Evolutionary conservation across 2,329 filamentous ascomycete genomes (phyloP), one percentile per base, ranked within the genome.

Genomic region (Neobulgaria alba): DNA sequence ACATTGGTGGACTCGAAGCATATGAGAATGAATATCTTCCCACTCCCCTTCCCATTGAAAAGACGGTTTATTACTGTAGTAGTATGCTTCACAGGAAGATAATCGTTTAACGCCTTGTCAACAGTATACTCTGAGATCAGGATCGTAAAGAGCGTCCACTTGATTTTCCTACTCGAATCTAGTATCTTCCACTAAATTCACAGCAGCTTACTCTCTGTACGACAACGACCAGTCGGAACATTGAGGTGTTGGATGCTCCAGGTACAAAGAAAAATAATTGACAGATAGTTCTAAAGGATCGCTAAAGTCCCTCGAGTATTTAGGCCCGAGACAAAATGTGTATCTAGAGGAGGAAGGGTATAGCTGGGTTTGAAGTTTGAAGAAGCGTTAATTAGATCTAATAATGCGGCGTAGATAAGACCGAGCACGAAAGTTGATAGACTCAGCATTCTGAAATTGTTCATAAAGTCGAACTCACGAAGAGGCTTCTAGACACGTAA

Each of bases 221-320:
- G 9, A 16, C 29, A 30, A 10, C 37, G 37, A 2, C 18, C 15
- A 32, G 33, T 14, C 3, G 50, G 50, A 15, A 54, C 36, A 32
- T 49, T 50, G 10, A 50, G 45, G 26, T 48, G 51, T 21, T 50
- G 44, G 17, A 51, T 41, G 14, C 42, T 45, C 48, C 46, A 54
- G 9, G 48, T 48, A 32, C 50, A 54, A 3, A 48, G 32, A n/a
- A 52, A 21, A 16, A 49, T 39, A n/a, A 43, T 42, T 12, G 39
- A 39, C 14, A 52, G 18, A 26, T 39, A 54, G 15, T 29, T 36
- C 48, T 44, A 52, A 15, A 52, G 16, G 29, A 54, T 51, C n/a
- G 51, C 36, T 16, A 52, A 29, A 2, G 51, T 54, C 8, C 49
- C 48, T 5, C 48, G 36, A 8, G 37, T 41, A 5, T 45, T 41